Evolutionary conservation across 768 basidiomycete species (phyloP), one percentile per base, ranked within the genome.

Genomic region (Holtermanniella nyarrowii): DNA sequence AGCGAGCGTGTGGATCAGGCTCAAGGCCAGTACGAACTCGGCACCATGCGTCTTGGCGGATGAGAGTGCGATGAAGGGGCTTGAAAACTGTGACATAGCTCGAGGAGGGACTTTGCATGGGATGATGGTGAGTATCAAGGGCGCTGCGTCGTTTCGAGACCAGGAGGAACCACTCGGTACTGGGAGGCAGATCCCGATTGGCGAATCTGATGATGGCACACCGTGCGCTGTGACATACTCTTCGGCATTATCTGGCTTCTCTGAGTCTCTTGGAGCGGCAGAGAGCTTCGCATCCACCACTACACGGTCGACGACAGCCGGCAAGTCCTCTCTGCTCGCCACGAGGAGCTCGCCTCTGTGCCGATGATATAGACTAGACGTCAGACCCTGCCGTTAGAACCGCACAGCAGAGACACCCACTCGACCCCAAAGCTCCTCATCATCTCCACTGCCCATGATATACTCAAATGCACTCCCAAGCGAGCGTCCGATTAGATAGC

Each of bases 371-470:
- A 82, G 48, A 1, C 65, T 57, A 0, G 90, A 84, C 0, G 82
- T 86, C 49, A 93, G 72, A 3, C 88, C 88, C 84, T 88, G 58
- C 2, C 21, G 12, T 53, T 23, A 52, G 41, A 45, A 48, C 48
- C 48, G 43, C 3, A 48, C 48, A 31, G 46, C 26, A 23, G 46
- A 26, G 39, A 18, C 14, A 66, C 75, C 25, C 50, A 85, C 86
- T 80, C 80, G 79, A 24, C 82, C 78, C 89, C 88, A 91, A 4
- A 85, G 75, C 69, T 95, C 90, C 63, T 91, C 88, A 61, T 97
- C 93, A 62, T 96, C 93, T 0, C 90, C 93, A 0, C 86, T 87
- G 1, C 93, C 93, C 68, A 93, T 90, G 5, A 96, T 79, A 66
- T 96, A 96, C 20, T 81, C 76, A 65, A 83, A 95, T 0, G 86